phyloP scores from a whole-genome alignment of 2,329 filamentous ascomycete species.

The Monosporascus sp. region DNA sequence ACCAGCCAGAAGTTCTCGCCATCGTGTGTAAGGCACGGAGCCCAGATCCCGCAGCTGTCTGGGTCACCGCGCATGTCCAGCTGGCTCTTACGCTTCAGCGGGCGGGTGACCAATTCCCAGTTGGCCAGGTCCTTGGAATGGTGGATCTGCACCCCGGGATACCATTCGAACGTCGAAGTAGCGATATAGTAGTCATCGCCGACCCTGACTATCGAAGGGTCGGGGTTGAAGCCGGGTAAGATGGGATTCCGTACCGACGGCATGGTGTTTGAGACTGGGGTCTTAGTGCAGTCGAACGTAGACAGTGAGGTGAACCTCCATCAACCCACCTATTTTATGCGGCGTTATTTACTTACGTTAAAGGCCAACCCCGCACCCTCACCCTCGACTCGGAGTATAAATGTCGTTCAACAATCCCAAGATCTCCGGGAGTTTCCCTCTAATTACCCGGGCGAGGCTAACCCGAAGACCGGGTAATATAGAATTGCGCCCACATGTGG shows the following conservation, averaged over 20 bases:
- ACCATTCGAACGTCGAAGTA: slow-evolving; percentile 53
- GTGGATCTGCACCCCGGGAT: slow-evolving; percentile 50
- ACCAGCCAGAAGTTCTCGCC: slow-evolving; percentile 58
- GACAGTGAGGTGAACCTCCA: too few species aligned
- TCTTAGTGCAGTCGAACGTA: too few species aligned
- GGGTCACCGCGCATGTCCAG: slow-evolving; percentile 55
- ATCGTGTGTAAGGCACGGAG: slow-evolving; percentile 58
- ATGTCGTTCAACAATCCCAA: not conserved
- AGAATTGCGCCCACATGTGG: not conserved
- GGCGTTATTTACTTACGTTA: too few species aligned
- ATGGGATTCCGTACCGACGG: slow-evolving; percentile 48
- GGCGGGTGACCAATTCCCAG: slow-evolving; percentile 43
- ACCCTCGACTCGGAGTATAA: too few species aligned
- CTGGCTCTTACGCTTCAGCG: slow-evolving; percentile 44
- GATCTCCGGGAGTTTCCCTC: not conserved
- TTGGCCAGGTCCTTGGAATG: slow-evolving; percentile 49
- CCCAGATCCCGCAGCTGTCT: slow-evolving; percentile 59
- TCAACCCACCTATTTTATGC: too few species aligned
- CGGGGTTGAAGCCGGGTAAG: slow-evolving; percentile 51
- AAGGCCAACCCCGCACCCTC: not conserved
- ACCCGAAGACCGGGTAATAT: not conserved
- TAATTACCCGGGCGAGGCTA: not conserved
- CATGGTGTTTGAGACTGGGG: slow-evolving; percentile 27
- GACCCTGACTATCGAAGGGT: slow-evolving; percentile 49
- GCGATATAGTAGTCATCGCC: slow-evolving; percentile 51